Evolutionary conservation across 768 basidiomycete genomes (phyloP), one percentile per base, ranked within the genome.

Genomic region (Pholiota microspora): DNA sequence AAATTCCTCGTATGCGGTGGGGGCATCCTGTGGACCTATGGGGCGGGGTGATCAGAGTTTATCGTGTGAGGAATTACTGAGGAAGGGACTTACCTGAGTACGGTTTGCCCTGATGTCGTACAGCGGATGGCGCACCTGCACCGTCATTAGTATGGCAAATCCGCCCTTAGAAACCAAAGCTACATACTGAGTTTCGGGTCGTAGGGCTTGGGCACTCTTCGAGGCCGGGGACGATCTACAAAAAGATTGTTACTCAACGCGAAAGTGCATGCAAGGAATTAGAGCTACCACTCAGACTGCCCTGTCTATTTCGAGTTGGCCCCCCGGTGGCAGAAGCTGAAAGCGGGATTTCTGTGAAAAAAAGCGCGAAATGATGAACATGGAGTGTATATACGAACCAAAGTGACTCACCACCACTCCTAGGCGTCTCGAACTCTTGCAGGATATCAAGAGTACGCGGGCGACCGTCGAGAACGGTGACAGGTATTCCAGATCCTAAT

Each of bases 21-120:
- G n/a, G n/a, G n/a, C n/a, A n/a, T n/a, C n/a, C n/a, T n/a, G n/a
- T n/a, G n/a, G n/a, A n/a, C n/a, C n/a, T n/a, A n/a, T n/a, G n/a
- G n/a, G n/a, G n/a, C n/a, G n/a, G n/a, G n/a, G n/a, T n/a, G n/a
- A n/a, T n/a, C n/a, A n/a, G n/a, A n/a, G n/a, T n/a, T n/a, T n/a
- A n/a, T n/a, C n/a, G n/a, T n/a, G n/a, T n/a, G n/a, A n/a, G n/a
- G n/a, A n/a, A n/a, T n/a, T n/a, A n/a, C n/a, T n/a, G 18, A 34
- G 7, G 34, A 13, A 28, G 47, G 13, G 18, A 49, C 32, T 49
- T 49, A 28, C 48, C 48, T 35, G 48, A 34, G n/a, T 49, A 40
- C 23, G 28, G 15, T 28, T 42, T 12, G 27, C 35, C n/a, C 18
- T 15, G n/a, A 36, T 36, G 35, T 36, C 35, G 35, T n/a, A n/a